These are phyloP conservation scores for Vigna unguiculata DNA, from an alignment of 306 rosid genomes.

Conservation along the genomic window DNA sequence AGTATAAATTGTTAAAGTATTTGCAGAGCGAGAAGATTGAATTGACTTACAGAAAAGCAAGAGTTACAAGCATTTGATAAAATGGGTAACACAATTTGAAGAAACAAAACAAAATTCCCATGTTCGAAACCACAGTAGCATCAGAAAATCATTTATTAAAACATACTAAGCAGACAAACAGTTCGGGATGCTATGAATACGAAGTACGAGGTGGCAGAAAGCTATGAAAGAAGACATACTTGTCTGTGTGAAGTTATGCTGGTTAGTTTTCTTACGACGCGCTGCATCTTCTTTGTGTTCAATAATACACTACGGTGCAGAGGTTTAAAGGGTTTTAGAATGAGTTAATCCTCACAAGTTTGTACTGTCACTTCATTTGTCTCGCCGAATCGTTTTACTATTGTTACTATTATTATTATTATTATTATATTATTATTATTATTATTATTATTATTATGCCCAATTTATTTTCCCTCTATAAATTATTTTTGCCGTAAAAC, in stretches of 20 bases:
- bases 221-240: constrained; percentile 45
- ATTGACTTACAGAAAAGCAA: neutral
- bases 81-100: constrained; percentile 4
- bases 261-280: constrained; percentile 54
- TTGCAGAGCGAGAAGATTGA: constrained; percentile 1
- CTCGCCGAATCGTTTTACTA: neutral
- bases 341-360: neutral
- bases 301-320: constrained; percentile 2
- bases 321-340: constrained; percentile 49
- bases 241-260: constrained; percentile 53
- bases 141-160: neutral
- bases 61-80: neutral
- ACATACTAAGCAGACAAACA: neutral
- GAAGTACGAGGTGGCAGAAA: neutral
- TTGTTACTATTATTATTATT: no score
- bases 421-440: no score
- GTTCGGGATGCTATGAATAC: neutral
- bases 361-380: neutral
- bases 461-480: no score
- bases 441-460: no score
- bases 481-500: neutral
- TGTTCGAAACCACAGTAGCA: constrained; percentile 15
- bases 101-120: constrained; percentile 31
- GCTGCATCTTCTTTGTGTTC: constrained; percentile 53
- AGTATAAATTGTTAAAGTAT: neutral